Conservation (phyloP, 148 eudicot genomes). For the Nepenthes gracilis region DNA sequence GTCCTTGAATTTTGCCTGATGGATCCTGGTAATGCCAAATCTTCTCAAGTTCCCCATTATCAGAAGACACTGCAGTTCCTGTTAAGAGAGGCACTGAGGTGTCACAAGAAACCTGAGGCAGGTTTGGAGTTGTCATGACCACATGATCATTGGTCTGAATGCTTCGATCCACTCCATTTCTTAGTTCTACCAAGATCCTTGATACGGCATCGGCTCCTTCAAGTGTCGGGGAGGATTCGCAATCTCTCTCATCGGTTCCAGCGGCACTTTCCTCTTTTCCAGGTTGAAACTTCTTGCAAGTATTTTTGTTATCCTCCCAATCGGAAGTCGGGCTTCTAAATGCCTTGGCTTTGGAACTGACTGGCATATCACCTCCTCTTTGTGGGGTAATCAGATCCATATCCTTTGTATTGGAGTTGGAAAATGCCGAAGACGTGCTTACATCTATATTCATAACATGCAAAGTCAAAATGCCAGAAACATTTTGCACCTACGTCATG, state of each 20-base stretch:
- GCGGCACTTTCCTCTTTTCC: constrained; percentile 34
- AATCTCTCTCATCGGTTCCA: constrained; percentile 12
- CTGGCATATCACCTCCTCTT: constrained; percentile 22
- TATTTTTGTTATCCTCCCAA: constrained; percentile 24
- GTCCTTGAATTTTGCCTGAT: constrained; percentile 71
- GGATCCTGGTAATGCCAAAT: constrained; percentile 90
- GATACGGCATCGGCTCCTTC: constrained; percentile 22
- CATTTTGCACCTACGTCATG: neutral
- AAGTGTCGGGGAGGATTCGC: constrained; percentile 11
- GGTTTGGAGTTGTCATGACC: constrained; percentile 15
- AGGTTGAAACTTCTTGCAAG: constrained; percentile 16
- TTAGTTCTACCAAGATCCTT: too few species aligned
- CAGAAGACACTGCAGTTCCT: constrained; percentile 19
- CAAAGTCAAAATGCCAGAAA: constrained; percentile 8
- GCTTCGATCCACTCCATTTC: constrained; percentile 13
- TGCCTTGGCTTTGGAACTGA: constrained; percentile 14
- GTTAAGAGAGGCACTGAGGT: constrained; percentile 26
- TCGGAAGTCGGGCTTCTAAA: constrained; percentile 9
- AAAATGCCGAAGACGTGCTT: constrained; percentile 23
- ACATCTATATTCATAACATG: constrained; percentile 32
- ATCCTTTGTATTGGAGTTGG: constrained; percentile 21
- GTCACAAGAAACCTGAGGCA: constrained; percentile 26
- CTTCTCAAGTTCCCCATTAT: constrained; percentile 45
- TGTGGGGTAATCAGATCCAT: constrained; percentile 23
- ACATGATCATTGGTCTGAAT: constrained; percentile 22